phyloP scores from a whole-genome alignment of 2,329 filamentous ascomycete genomes.

The Hirsutella minnesotensis region DNA sequence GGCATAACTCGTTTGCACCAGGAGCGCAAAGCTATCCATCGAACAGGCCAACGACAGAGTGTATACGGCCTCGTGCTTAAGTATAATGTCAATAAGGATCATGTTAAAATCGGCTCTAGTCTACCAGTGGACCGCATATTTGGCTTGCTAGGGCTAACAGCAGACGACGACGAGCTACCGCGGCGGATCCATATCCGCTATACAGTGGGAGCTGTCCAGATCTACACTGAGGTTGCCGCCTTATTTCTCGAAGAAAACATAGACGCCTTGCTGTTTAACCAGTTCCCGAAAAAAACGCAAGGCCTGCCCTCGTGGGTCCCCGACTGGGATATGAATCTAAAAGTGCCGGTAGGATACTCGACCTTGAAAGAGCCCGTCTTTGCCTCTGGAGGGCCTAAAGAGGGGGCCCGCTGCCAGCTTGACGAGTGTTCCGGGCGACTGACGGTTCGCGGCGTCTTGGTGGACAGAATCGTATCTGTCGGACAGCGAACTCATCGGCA shows the following conservation, averaged over 20 bases:
- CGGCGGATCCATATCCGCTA: conserved; percentile 7
- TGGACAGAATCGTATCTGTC: background rate
- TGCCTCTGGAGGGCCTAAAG: conserved; percentile 10
- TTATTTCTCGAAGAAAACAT: conserved; percentile 11
- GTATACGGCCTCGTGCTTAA: background rate
- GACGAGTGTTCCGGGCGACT: background rate
- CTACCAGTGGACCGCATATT: conserved; percentile 19
- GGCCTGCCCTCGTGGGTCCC: conserved; percentile 21
- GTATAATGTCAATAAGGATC: conserved; percentile 16
- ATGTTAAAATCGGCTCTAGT: conserved; percentile 13
- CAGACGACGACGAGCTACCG: conserved; percentile 9
- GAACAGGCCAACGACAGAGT: background rate
- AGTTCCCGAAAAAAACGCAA: conserved; percentile 11
- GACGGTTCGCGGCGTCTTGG: background rate
- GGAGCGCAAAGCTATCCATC: background rate
- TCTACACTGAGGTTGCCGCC: conserved; percentile 11
- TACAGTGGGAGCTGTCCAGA: background rate
- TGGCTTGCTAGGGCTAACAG: conserved; percentile 17
- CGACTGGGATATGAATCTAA: conserved; percentile 20
- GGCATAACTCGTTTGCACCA: background rate
- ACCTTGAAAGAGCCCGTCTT: conserved; percentile 10
- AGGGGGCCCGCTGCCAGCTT: background rate
- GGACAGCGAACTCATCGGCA: background rate
- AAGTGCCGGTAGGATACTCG: conserved; percentile 13
- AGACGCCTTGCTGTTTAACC: conserved; percentile 18